Base-by-base conservation (phyloP, 1,284 basidiomycete genomes). In the Sanguinoderma infundibulare region DNA sequence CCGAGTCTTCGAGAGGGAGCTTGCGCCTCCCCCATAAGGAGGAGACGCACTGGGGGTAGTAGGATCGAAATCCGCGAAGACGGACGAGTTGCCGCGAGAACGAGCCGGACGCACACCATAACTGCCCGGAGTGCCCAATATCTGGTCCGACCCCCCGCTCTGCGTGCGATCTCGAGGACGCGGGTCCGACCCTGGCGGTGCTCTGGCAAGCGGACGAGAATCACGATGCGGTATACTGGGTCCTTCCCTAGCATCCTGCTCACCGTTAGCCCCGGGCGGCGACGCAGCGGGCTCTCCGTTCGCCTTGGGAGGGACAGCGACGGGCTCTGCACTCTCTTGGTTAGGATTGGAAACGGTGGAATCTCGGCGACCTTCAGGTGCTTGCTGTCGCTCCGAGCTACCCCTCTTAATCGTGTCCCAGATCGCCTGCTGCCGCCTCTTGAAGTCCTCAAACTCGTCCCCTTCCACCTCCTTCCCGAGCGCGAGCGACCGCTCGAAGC, bases 381-480 rank as follows among this genome's bases (percentile, higher is more conserved):
- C 36, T 54, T 62, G 58, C 30, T 65, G 51, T 36, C 60, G 30
- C 50, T 64, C 57, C 42, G 64, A n/a, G 47, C 60, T 61, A 61
- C 57, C 61, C 66, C 60, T 67, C 67, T 74, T 64, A 34, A 75
- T 70, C 51, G 63, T 66, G 44, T 74, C 71, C 62, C 73, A 64
- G 50, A 76, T 72, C 17, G 68, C 72, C 54, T 75, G 70, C 66
- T 77, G 75, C 60, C 74, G 70, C 56, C 59, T 46, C 69, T 68
- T 62, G 61, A 65, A 66, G 67, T 66, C 70, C 46, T 66, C 68
- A 32, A 73, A 69, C 62, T 74, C 69, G 51, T 70, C 65, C 53
- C 71, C 69, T 62, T 76, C 74, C 36, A 63, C 32, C 61, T 63
- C 60, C 57, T 66, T 61, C 59, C 64, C 64, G 26, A 60, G 61